A percentile compares a stretch with the other conserved stretches of the same genome.
phyloP scores from a whole-genome alignment of 306 rosid genomes.

The Sophora flavescens region DNA sequence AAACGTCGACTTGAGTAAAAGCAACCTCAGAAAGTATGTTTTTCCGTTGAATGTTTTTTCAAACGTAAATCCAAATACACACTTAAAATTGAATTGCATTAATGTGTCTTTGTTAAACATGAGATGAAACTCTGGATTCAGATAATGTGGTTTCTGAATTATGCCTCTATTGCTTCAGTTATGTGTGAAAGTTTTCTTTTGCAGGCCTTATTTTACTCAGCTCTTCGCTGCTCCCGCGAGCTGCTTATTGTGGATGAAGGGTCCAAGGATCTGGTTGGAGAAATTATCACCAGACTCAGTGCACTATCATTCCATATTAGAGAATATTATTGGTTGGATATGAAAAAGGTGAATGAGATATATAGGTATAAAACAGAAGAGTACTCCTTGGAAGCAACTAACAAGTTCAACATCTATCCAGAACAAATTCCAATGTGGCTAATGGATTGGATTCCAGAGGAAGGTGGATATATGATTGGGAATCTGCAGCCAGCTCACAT shows the following conservation, averaged over 20 bases:
- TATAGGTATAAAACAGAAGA: slow-evolving; percentile 97
- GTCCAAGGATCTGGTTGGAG: slow-evolving; percentile 72
- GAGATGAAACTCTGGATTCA: slow-evolving; percentile 33
- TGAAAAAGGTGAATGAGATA: slow-evolving; percentile 88
- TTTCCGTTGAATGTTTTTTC: too few relatives aligned
- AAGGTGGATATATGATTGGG: slow-evolving; percentile 91
- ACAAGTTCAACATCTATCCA: slow-evolving; percentile 97
- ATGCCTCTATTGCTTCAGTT: slow-evolving; percentile 12
- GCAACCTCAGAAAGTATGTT: too few relatives aligned
- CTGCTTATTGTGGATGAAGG: slow-evolving; percentile 71
- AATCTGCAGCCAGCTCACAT: slow-evolving; percentile 97
- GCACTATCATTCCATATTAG: slow-evolving; percentile 91
- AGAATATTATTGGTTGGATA: slow-evolving; percentile 95
- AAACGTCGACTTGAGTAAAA: too few relatives aligned
- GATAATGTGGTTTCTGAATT: slow-evolving; percentile 14
- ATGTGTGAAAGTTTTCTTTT: slow-evolving; percentile 36
- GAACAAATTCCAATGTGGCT: slow-evolving; percentile 95
- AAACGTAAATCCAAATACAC: too few relatives aligned
- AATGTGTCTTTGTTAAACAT: slow-evolving; percentile 27
- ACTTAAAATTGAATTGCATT: background rate
- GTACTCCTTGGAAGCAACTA: slow-evolving; percentile 85
- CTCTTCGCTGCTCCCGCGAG: slow-evolving; percentile 88
- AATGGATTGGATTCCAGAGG: slow-evolving; percentile 96
- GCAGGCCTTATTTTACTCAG: slow-evolving; percentile 94
- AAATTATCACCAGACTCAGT: slow-evolving; percentile 87